A percentile compares a stretch with the other conserved stretches of the same genome.
These are phyloP conservation scores for Choiromyces venosus DNA, from an alignment of 495 filamentous ascomycete genomes.

Conservation along the genomic window DNA sequence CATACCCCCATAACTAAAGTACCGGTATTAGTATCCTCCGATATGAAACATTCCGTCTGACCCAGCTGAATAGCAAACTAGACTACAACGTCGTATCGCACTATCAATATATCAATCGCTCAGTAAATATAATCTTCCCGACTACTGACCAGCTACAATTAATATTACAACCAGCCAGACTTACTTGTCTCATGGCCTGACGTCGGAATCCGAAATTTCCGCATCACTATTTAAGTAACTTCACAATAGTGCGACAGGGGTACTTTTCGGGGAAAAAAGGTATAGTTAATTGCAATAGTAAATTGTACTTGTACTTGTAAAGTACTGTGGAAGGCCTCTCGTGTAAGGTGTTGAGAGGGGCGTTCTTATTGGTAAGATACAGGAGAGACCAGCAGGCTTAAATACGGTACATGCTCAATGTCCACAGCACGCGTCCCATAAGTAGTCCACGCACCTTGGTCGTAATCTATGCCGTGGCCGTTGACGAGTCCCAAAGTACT, in stretches of 20 bases:
- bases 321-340: no score
- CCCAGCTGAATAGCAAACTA: not conserved
- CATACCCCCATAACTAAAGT: not conserved
- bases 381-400: no score
- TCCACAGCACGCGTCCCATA: no score
- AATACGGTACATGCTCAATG: no score
- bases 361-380: no score
- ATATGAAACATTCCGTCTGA: not conserved
- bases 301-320: not conserved
- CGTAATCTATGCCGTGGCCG: no score
- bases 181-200: not conserved
- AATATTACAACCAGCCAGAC: not conserved
- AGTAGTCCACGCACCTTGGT: no score
- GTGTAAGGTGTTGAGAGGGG: no score
- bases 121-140: not conserved
- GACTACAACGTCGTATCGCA: not conserved
- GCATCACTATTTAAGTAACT: not conserved
- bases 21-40: not conserved
- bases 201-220: not conserved
- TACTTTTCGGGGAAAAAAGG: not conserved
- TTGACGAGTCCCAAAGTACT: no score
- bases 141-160: not conserved
- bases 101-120: not conserved
- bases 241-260: not conserved
- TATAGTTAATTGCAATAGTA: not conserved